Evolutionary conservation across 257 asterid genomes (phyloP).

Genomic region (Solanum pimpinellifolium): DNA sequence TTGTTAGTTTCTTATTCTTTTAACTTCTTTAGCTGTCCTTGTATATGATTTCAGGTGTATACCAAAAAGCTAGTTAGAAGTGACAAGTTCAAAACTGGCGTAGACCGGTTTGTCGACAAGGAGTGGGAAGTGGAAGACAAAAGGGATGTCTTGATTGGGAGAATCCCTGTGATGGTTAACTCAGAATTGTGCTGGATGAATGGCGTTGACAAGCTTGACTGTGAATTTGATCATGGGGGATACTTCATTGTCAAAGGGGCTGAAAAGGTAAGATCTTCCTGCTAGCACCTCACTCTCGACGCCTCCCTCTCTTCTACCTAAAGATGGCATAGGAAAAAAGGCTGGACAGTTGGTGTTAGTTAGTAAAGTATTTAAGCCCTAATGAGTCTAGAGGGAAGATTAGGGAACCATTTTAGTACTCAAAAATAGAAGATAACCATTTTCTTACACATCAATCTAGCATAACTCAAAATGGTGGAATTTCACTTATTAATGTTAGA

Average conservation of each 20-base stretch:
- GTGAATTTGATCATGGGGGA: constrained; percentile 92
- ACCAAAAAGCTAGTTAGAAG: constrained; percentile 47
- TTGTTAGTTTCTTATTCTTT: background rate
- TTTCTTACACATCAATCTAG: background rate
- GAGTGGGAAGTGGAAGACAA: constrained; percentile 22
- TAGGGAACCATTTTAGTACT: background rate
- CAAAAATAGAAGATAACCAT: background rate
- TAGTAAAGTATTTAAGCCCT: background rate
- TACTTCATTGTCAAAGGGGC: constrained; percentile 92
- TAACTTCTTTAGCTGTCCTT: background rate
- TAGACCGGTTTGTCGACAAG: constrained; percentile 38
- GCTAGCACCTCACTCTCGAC: background rate
- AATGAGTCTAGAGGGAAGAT: background rate
- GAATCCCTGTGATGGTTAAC: constrained; percentile 86
- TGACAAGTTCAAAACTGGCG: constrained; percentile 84
- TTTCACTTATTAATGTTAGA: background rate
- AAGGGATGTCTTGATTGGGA: constrained; percentile 41
- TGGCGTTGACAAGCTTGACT: constrained; percentile 40
- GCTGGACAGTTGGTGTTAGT: background rate
- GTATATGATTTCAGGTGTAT: constrained; percentile 42
- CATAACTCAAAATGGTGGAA: background rate
- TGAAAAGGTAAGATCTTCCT: constrained; percentile 56
- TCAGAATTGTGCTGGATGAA: constrained; percentile 77
- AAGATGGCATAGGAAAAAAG: background rate
- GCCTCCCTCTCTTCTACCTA: background rate